Evolutionary conservation across 129 eudicot species (phyloP), one percentile per base, ranked within the genome.

Genomic region (Centella asiatica): DNA sequence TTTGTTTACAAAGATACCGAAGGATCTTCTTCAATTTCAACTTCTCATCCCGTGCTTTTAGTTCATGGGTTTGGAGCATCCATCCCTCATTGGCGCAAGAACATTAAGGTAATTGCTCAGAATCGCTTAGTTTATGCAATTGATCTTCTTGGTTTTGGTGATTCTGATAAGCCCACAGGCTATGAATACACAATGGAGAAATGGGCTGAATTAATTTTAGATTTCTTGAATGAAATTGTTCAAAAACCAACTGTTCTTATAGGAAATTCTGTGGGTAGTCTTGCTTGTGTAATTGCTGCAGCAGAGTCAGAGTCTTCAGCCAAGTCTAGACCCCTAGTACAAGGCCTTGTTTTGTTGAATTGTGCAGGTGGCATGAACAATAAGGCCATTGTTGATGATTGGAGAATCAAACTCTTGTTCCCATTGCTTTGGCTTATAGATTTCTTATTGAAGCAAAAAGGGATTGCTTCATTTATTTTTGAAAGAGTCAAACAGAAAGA

Each of bases 11-110:
- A 76, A 14, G 32, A 19, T 44, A 60, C 57, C 45, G 13, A 60
- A 28, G 69, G 64, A 36, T 59, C 28, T 40, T 59, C 24, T 54
- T 28, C 25, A 4, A 39, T n/a, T 18, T 7, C 18, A 6, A 11
- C 15, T 26, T 19, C 45, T 44, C 79, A 94, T 46, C 82, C 96
- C 33, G 65, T 92, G 59, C 83, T 92, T 48, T 88, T 92, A 19
- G 90, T 92, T 76, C 98, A 92, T 72, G 98, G 98, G 1, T 92
- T 92, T 59, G 98, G 98, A 13, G 98, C 98, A 58, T 92, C 98
- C 0, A 74, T 92, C 67, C 82, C 94, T 57, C 96, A 92, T 32
- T 92, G 96, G 98, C 95, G 98, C 57, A 92, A 89, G 82, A 87
- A 90, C 75, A 83, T 90, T 39, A 72, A 75, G 14, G 80, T 81